A percentile compares a stretch with the other conserved stretches of the same genome.
Evolutionary conservation across 257 asterid species (phyloP).

Genomic region (Forsythia suspensa): DNA sequence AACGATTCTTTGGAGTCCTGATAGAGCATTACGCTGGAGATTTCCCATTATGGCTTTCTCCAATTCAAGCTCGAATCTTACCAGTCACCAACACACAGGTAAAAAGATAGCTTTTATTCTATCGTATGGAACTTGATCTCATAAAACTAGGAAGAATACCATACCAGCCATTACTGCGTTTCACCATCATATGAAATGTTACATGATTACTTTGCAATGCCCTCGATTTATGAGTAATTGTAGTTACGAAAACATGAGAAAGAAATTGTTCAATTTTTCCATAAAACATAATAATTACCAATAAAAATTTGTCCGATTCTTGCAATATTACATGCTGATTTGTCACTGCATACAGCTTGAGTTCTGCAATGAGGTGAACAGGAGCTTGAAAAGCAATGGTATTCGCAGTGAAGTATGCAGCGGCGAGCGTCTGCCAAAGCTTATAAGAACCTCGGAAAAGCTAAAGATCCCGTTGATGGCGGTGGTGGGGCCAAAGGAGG

Average conservation of each 20-base stretch:
- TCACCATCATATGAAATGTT: background rate
- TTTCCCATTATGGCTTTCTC: slow-evolving; percentile 96
- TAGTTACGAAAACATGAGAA: background rate
- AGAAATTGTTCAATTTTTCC: background rate
- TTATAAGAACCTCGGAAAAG: slow-evolving; percentile 81
- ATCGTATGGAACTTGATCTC: background rate
- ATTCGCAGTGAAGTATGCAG: slow-evolving; percentile 76
- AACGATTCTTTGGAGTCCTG: slow-evolving; percentile 91
- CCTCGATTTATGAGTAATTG: background rate
- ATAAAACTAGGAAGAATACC: background rate
- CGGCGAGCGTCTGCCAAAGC: slow-evolving; percentile 85
- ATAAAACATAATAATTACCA: background rate
- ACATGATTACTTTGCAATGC: background rate
- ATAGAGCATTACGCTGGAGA: slow-evolving; percentile 94
- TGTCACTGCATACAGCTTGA: slow-evolving; percentile 51
- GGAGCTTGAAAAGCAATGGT: slow-evolving; percentile 58
- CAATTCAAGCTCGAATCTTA: slow-evolving; percentile 76
- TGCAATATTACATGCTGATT: slow-evolving; percentile 7
- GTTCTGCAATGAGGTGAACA: slow-evolving; percentile 65
- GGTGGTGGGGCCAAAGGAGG: slow-evolving; percentile 87
- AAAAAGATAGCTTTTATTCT: background rate
- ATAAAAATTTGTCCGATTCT: background rate
- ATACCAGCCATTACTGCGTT: background rate
- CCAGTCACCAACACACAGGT: slow-evolving; percentile 94
- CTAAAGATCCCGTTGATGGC: slow-evolving; percentile 92